Evolutionary conservation across 129 eudicot species (phyloP).

Genomic region (Erigeron canadensis): DNA sequence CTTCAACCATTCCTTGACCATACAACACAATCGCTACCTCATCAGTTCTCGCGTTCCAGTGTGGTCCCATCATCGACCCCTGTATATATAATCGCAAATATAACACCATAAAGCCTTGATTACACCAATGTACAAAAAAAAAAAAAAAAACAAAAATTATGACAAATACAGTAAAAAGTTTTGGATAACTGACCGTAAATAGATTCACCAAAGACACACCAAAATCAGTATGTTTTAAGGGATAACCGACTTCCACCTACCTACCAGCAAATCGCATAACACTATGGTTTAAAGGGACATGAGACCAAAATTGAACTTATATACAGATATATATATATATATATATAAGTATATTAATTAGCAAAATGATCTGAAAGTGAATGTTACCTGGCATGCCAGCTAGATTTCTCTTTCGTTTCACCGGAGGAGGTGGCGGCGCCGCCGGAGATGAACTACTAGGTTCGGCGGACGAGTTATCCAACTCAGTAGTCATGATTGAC

Average conservation of each 20-base stretch:
- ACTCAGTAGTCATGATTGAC: conserved; percentile 46
- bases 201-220: conserved; percentile 85
- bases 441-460: background rate
- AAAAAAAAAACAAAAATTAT: background rate
- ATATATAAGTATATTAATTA: background rate
- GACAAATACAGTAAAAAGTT: conserved; percentile 1
- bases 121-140: background rate
- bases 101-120: background rate
- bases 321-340: too few species aligned
- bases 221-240: conserved; percentile 40
- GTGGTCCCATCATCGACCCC: conserved; percentile 94
- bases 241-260: too few species aligned
- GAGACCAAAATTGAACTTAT: conserved; percentile 11
- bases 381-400: conserved; percentile 96
- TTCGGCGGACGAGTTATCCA: conserved; percentile 35
- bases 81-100: conserved; percentile 18
- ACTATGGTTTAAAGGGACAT: too few species aligned
- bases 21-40: conserved; percentile 59
- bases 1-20: conserved; percentile 67
- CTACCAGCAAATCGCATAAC: too few species aligned
- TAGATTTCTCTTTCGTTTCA: conserved; percentile 80
- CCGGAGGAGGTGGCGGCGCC: background rate
- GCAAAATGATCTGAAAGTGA: background rate
- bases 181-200: conserved; percentile 39
- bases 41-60: conserved; percentile 60